Conservation (phyloP, 2,329 filamentous ascomycete genomes). For the Bisporella sp. region DNA sequence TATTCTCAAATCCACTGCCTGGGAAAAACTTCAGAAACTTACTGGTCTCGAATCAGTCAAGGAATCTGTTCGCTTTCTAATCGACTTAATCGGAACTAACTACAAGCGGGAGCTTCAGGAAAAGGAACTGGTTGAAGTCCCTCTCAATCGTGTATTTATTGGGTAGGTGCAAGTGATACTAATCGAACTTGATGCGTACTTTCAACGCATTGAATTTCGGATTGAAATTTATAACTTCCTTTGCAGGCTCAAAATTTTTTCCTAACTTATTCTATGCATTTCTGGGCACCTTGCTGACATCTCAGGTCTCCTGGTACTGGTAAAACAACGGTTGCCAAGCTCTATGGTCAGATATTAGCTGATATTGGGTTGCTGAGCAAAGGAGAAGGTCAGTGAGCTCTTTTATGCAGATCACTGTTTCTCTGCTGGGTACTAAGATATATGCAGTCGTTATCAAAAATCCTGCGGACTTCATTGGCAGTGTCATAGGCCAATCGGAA, state of each 20-base stretch:
- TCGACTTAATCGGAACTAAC: conserved; percentile 57
- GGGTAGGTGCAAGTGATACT: conserved; percentile 35
- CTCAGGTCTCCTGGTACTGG: conserved; percentile 55
- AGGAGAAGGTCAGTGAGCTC: conserved; percentile 50
- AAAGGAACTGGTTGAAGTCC: conserved; percentile 49
- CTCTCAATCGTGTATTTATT: conserved; percentile 62
- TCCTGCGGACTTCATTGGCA: conserved; percentile 66
- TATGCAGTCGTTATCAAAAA: conserved; percentile 59
- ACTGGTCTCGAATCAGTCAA: conserved; percentile 59
- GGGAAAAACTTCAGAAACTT: conserved; percentile 48
- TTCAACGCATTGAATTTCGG: too few relatives aligned
- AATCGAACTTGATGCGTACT: too few relatives aligned
- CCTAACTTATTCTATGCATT: too few relatives aligned
- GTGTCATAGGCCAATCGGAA: conserved; percentile 58
- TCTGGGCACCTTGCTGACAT: too few relatives aligned
- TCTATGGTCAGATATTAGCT: conserved; percentile 62
- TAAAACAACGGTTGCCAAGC: conserved; percentile 68
- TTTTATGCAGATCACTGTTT: not conserved
- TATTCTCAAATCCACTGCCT: conserved; percentile 45
- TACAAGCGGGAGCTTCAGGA: conserved; percentile 60
- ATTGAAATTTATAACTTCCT: too few relatives aligned
- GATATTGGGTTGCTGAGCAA: conserved; percentile 61
- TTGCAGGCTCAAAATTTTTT: too few relatives aligned
- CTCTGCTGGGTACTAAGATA: not conserved
- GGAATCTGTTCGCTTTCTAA: conserved; percentile 45